Evolutionary conservation across 768 basidiomycete genomes (phyloP), one percentile per base, ranked within the genome.

Genomic region (Vararia minispora): DNA sequence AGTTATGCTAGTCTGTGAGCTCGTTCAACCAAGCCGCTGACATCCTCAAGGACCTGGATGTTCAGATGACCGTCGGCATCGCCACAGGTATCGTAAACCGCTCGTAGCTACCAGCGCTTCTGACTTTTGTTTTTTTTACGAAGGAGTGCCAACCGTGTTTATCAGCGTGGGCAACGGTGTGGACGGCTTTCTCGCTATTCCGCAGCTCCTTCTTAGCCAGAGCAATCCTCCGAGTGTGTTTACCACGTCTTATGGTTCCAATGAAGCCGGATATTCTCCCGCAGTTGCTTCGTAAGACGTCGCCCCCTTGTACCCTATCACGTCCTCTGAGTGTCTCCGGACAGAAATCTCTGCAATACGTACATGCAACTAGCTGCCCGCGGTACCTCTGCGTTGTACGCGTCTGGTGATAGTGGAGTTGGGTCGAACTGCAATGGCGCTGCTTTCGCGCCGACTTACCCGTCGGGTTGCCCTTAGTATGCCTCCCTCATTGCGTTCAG

Each of bases 11-110:
- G n/a, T n/a, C n/a, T n/a, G n/a, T 34, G 18, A n/a, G n/a, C n/a
- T n/a, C n/a, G n/a, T n/a, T n/a, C n/a, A n/a, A n/a, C n/a, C n/a
- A n/a, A n/a, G n/a, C n/a, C n/a, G n/a, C 29, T 23, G 23, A n/a
- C 22, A 18, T 54, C 50, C 3, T 7, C 11, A 31, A 55, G 56
- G 51, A 59, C 43, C 50, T 64, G 20, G 62, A 64, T 41, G 58
- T 52, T n/a, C 57, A 64, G 33, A 60, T 58, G 40, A 61, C 61
- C n/a, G 42, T 61, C 28, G 60, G 60, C 10, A 27, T 62, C 29
- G 54, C 57, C 4, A 45, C 53, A 8, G 49, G 41, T 22, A 49
- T 55, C 14, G n/a, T n/a, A n/a, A n/a, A n/a, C n/a, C n/a, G n/a
- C n/a, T n/a, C n/a, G n/a, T n/a, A n/a, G n/a, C n/a, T n/a, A n/a